These are phyloP conservation scores for Malassezia brasiliensis DNA, from an alignment of 1,284 basidiomycete species.

Conservation along the genomic window DNA sequence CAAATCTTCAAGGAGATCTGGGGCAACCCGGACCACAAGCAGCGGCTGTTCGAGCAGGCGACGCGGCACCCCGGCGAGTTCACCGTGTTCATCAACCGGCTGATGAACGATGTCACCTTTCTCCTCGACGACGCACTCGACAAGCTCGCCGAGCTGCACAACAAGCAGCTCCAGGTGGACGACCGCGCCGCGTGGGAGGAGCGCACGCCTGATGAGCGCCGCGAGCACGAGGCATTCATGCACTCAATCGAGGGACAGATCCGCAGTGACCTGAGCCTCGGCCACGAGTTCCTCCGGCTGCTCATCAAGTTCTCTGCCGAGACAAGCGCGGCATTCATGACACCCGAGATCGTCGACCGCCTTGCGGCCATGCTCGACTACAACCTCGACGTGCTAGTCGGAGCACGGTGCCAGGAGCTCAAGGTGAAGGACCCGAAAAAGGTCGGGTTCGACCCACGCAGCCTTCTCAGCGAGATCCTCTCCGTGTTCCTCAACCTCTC, in stretches of 20 bases:
- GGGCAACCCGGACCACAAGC: slow-evolving; percentile 40
- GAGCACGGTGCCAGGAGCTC: slow-evolving; percentile 69
- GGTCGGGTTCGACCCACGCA: slow-evolving; percentile 77
- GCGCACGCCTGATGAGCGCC: slow-evolving; percentile 60
- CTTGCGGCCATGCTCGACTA: slow-evolving; percentile 95
- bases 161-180: slow-evolving; percentile 74
- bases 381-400: slow-evolving; percentile 80
- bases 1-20: slow-evolving; percentile 44
- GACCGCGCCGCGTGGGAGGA: slow-evolving; percentile 62
- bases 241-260: slow-evolving; percentile 71
- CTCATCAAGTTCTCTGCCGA: slow-evolving; percentile 86
- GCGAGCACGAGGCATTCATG: slow-evolving; percentile 72
- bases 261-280: slow-evolving; percentile 73
- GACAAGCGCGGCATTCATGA: slow-evolving; percentile 84
- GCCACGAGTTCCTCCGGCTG: slow-evolving; percentile 75
- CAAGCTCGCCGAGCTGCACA: slow-evolving; percentile 76
- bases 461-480: slow-evolving; percentile 73
- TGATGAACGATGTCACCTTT: slow-evolving; percentile 99
- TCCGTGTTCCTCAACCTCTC: slow-evolving; percentile 86
- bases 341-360: slow-evolving; percentile 88
- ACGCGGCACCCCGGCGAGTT: slow-evolving; percentile 27
- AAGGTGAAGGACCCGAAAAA: slow-evolving; percentile 78
- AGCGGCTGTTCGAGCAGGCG: slow-evolving; percentile 34
- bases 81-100: slow-evolving; percentile 86
- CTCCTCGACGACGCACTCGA: slow-evolving; percentile 91